A percentile compares a stretch with the other conserved stretches of the same genome.
Evolutionary conservation across 129 eudicot species (phyloP).

Genomic region (sunflower (Helianthus annuus)): HanXRQr2.0-SUNRISE NC_035442.2:9959025-9959524

Average conservation of each 20-base stretch:
- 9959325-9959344: slow-evolving; percentile 73
- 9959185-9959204: slow-evolving; percentile 67
- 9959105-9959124: slow-evolving; percentile 78
- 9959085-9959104: slow-evolving; percentile 80
- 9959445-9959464: slow-evolving; percentile 70
- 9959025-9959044: slow-evolving; percentile 42
- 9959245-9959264: slow-evolving; percentile 81
- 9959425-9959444: slow-evolving; percentile 73
- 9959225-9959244: slow-evolving; percentile 63
- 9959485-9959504: slow-evolving; percentile 93
- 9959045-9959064: slow-evolving; percentile 55
- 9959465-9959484: slow-evolving; percentile 82
- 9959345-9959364: slow-evolving; percentile 87
- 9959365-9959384: slow-evolving; percentile 92
- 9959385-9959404: slow-evolving; percentile 84
- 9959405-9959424: slow-evolving; percentile 63
- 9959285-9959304: slow-evolving; percentile 76
- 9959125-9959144: slow-evolving; percentile 81
- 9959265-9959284: slow-evolving; percentile 84
- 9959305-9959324: slow-evolving; percentile 89
- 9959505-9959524: slow-evolving; percentile 94
- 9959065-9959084: slow-evolving; percentile 87
- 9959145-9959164: slow-evolving; percentile 66
- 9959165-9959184: slow-evolving; percentile 81
- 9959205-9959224: slow-evolving; percentile 78